Percentiles rank a stretch among this genome's conserved stretches.
Conservation (phyloP, 169 alveolate species). For the Pseudocohnilembus persalinus region DNA sequence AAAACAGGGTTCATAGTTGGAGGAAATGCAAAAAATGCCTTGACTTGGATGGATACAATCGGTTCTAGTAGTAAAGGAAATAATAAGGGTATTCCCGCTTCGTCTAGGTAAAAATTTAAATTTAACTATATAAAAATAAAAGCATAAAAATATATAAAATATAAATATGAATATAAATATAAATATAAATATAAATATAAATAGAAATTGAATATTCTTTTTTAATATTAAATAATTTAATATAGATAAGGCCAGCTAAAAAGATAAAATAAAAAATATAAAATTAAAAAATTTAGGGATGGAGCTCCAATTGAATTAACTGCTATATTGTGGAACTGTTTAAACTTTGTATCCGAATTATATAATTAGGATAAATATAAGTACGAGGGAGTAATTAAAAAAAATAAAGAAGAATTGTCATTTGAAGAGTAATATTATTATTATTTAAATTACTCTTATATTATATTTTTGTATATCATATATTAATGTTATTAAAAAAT, state of each 20-base stretch:
- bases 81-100: slow-evolving; percentile 78
- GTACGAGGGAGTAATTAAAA: slow-evolving; percentile 63
- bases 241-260: too few species aligned
- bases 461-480: too few species aligned
- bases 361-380: slow-evolving; percentile 48
- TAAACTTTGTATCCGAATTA: slow-evolving; percentile 66
- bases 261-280: too few species aligned
- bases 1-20: slow-evolving; percentile 89
- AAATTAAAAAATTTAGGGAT: slow-evolving; percentile 91
- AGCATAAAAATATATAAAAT: too few species aligned
- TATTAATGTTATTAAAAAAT: too few species aligned
- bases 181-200: too few species aligned
- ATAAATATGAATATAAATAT: too few species aligned
- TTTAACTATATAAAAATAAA: too few species aligned
- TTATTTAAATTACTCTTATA: background rate
- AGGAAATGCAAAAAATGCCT: slow-evolving; percentile 93
- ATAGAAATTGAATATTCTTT: too few species aligned
- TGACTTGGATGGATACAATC: slow-evolving; percentile 98
- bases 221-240: too few species aligned
- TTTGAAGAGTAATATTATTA: slow-evolving; percentile 53
- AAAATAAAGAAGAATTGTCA: slow-evolving; percentile 53
- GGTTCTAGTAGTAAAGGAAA: slow-evolving; percentile 90
- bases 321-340: slow-evolving; percentile 85
- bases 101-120: background rate
- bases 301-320: slow-evolving; percentile 95